Evolutionary conservation across 768 basidiomycete genomes (phyloP).

Genomic region (Nidula microcarpa): DNA sequence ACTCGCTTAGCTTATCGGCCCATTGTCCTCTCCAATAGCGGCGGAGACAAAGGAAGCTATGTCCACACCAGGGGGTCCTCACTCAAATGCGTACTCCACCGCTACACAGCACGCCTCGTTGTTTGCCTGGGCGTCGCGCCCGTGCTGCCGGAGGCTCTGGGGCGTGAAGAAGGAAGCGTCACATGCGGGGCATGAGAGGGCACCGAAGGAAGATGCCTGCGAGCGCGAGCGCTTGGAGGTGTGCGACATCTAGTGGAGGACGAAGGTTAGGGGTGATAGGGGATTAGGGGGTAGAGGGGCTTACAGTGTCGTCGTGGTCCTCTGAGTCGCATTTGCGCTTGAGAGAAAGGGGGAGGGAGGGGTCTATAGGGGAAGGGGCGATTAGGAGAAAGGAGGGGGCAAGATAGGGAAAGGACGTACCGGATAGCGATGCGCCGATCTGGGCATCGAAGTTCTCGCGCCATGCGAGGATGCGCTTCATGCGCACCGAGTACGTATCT

Average conservation of each 20-base stretch:
- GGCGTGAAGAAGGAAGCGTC: slow-evolving; percentile 61
- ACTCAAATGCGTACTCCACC: slow-evolving; percentile 72
- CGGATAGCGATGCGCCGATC: slow-evolving; percentile 31
- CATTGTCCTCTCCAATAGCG: no score
- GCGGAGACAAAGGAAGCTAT: not conserved
- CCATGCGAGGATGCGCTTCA: slow-evolving; percentile 73
- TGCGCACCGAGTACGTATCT: slow-evolving; percentile 51
- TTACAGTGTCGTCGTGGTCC: slow-evolving; percentile 37
- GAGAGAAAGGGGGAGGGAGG: slow-evolving; percentile 29
- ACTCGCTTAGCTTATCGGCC: no score
- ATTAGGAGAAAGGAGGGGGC: slow-evolving; percentile 8
- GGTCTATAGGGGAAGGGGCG: slow-evolving; percentile 13
- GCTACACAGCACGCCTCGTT: slow-evolving; percentile 72
- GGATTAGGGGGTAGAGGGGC: slow-evolving; percentile 9
- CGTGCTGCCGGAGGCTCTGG: slow-evolving; percentile 62
- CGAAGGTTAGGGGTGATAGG: slow-evolving; percentile 11
- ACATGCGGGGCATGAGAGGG: slow-evolving; percentile 72
- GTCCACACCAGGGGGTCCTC: not conserved
- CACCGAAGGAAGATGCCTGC: slow-evolving; percentile 33
- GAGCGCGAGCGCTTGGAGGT: slow-evolving; percentile 57
- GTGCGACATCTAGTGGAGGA: slow-evolving; percentile 39
- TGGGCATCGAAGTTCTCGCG: slow-evolving; percentile 53
- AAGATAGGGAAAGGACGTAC: slow-evolving; percentile 23
- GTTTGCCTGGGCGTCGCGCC: slow-evolving; percentile 36
- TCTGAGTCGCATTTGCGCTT: slow-evolving; percentile 51